Percentiles rank a stretch among this genome's conserved stretches.
Conservation (phyloP, 2,329 filamentous ascomycete genomes). For the Colletotrichum sp. region DNA sequence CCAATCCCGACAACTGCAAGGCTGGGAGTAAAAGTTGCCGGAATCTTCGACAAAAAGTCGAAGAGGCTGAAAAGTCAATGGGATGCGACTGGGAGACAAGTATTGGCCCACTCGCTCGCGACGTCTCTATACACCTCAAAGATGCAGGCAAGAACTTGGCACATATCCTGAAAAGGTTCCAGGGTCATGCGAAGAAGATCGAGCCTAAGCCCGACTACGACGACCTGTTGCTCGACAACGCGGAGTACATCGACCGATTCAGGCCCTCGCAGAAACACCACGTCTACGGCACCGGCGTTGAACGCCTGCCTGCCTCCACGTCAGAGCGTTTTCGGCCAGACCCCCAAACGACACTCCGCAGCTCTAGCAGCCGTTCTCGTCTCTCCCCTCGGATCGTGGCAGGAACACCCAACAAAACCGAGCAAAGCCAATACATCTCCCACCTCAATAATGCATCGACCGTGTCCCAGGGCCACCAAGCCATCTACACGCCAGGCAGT, state of each 20-base stretch:
- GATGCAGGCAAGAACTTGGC: background rate
- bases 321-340: background rate
- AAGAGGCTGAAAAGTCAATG: accelerated
- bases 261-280: background rate
- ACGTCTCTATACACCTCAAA: accelerated
- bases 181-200: background rate
- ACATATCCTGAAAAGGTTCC: accelerated
- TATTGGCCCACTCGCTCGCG: accelerated
- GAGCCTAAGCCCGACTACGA: background rate
- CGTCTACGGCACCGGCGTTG: accelerated
- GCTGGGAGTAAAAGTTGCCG: accelerated
- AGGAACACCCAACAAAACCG: background rate
- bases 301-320: background rate
- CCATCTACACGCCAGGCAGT: background rate
- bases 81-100: accelerated
- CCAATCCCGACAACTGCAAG: background rate
- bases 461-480: background rate
- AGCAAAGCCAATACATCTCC: background rate
- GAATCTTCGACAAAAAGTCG: background rate
- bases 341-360: accelerated
- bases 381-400: background rate
- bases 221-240: background rate
- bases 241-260: background rate
- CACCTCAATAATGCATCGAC: background rate
- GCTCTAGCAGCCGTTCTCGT: background rate